Base-by-base conservation (phyloP, 1,139 yeast genomes). In the Suhomyces wounanorum region DNA sequence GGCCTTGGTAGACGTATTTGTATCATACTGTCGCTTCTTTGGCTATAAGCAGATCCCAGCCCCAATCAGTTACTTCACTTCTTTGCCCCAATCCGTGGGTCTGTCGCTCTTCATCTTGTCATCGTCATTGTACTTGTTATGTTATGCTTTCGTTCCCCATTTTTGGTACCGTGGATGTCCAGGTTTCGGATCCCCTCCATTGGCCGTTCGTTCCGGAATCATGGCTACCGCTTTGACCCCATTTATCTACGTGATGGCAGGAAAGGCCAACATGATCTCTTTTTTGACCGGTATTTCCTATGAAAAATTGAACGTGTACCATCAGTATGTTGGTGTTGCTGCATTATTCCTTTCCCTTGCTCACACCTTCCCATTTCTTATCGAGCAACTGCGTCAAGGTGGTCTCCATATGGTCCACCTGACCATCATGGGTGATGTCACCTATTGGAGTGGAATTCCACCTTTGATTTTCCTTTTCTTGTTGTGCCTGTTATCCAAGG, bases 111-210 rank as follows among this genome's bases (percentile, higher is more conserved):
- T 79, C 41, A 60, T 81, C 41, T 50, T 64, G 4, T 70, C 69
- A 0, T 69, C 82, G 1, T 60, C 78, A 2, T 53, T 81, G n/a
- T 83, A 78, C 60, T 56, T 79, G 44, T 60, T 76, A 11, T 74
- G 81, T 48, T 78, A 75, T 59, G 65, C 78, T 44, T 63, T 75
- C 25, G 67, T 71, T 1, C 88, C 87, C 4, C 83, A 78, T 52
- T 73, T 73, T 49, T 83, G 82, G 78, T 80, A 79, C 58, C 66
- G 87, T 55, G 80, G 70, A 0, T 84, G 89, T 61, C 47, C 65
- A 6, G 82, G 81, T 0, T 83, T 83, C 64, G 89, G 88, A 0
- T 73, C 85, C 0, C 85, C 88, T n/a, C 88, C 88, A n/a, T 56
- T 82, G 44, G 83, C 82, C 0, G 77, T 80, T 1, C 64, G 86